Conservation (phyloP, 2,329 filamentous ascomycete species). For the Fusarium pseudonygamai region DNA sequence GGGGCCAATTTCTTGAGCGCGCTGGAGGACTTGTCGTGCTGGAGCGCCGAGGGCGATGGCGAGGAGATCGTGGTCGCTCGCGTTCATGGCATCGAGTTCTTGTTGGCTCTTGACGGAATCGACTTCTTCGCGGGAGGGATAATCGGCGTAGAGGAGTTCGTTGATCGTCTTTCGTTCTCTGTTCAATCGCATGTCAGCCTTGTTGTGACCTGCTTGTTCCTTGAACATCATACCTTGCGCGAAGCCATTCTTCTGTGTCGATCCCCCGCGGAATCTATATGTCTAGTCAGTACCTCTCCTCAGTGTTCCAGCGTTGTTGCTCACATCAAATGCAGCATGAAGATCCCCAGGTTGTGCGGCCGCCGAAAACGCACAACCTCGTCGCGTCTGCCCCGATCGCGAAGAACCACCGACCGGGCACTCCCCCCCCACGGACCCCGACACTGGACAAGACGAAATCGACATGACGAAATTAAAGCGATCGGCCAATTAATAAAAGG, state of each 20-base stretch:
- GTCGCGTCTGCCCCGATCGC: background rate
- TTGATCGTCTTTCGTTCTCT: slow-evolving; percentile 59
- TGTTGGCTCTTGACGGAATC: slow-evolving; percentile 48
- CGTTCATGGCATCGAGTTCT: slow-evolving; percentile 59
- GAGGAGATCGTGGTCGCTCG: slow-evolving; percentile 58
- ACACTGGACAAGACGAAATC: slow-evolving; percentile 46
- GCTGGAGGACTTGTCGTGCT: slow-evolving; percentile 62
- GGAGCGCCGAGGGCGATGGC: slow-evolving; percentile 63
- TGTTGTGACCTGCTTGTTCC: background rate
- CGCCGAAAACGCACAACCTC: slow-evolving; percentile 34
- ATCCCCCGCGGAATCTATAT: slow-evolving; percentile 56
- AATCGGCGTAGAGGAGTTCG: slow-evolving; percentile 57
- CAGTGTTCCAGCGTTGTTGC: too few species aligned
- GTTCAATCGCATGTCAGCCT: background rate
- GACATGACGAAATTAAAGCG: slow-evolving; percentile 38
- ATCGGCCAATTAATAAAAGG: background rate
- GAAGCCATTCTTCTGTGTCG: slow-evolving; percentile 57
- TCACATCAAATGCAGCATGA: slow-evolving; percentile 37
- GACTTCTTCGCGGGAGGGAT: slow-evolving; percentile 53
- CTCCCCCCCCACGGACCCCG: slow-evolving; percentile 42
- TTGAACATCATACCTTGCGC: slow-evolving; percentile 44
- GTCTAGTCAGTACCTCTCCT: accelerated
- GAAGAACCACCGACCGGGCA: slow-evolving; percentile 32
- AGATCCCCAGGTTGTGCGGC: slow-evolving; percentile 30
- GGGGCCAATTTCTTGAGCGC: slow-evolving; percentile 62